Conservation (phyloP, 805 yeast species). For the Saccharomycopsis fodiens region DNA sequence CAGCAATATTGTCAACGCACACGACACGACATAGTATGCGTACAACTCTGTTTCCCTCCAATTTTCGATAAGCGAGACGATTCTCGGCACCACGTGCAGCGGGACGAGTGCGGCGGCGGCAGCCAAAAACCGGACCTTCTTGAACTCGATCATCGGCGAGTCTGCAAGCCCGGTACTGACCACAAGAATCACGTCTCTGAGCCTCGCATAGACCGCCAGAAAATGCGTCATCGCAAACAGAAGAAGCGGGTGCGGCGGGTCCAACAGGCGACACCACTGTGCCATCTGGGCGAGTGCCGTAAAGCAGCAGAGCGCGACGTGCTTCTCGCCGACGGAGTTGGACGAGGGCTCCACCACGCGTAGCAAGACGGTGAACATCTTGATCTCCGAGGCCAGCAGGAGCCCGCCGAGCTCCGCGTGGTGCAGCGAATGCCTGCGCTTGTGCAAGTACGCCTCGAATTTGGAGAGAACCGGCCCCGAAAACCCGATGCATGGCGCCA, state of each 20-base stretch:
- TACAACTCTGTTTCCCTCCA: slow-evolving; percentile 2
- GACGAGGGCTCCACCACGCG: neutral
- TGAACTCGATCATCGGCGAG: slow-evolving; percentile 9
- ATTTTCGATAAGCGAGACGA: slow-evolving; percentile 2
- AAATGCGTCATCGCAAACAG: slow-evolving; percentile 8
- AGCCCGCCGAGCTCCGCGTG: neutral
- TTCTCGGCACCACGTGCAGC: neutral
- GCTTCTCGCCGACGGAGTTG: slow-evolving; percentile 6
- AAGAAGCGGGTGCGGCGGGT: slow-evolving; percentile 8
- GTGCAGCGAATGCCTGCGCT: no score
- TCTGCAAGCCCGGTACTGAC: slow-evolving; percentile 2
- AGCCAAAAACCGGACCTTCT: slow-evolving; percentile 10
- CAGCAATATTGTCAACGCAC: neutral
- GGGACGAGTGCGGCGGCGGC: slow-evolving; percentile 7
- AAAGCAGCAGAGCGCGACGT: slow-evolving; percentile 7
- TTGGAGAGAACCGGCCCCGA: no score
- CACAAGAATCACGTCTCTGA: slow-evolving; percentile 2
- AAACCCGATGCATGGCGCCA: neutral
- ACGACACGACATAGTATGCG: slow-evolving; percentile 4
- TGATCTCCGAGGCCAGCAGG: neutral
- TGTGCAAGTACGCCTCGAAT: neutral
- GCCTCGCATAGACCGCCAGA: slow-evolving; percentile 2
- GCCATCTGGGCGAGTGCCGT: slow-evolving; percentile 1
- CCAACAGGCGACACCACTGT: neutral
- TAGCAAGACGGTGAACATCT: slow-evolving; percentile 5